A percentile compares a stretch with the other conserved stretches of the same genome.
phyloP scores from a whole-genome alignment of 129 eudicot genomes.

The Artemisia argyi region DNA sequence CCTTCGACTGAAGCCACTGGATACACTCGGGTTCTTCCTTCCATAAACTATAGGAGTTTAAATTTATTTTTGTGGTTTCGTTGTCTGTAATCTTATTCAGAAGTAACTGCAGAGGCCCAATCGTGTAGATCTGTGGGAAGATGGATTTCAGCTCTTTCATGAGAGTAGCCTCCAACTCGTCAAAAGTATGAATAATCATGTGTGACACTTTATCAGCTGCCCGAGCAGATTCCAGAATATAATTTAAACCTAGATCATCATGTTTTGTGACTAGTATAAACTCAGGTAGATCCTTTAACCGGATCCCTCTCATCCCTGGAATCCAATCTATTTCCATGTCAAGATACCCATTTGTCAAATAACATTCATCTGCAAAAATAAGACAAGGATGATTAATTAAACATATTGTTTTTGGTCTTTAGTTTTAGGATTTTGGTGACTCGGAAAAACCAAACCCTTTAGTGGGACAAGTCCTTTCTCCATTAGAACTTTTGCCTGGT shows the following conservation, averaged over 20 bases:
- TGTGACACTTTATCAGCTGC: conserved; percentile 22
- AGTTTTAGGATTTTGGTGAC: neutral
- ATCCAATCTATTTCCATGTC: conserved; percentile 26
- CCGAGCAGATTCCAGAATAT: neutral
- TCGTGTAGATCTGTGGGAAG: conserved; percentile 14
- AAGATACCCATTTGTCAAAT: conserved; percentile 21
- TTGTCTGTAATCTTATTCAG: neutral
- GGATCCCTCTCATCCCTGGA: conserved; percentile 27
- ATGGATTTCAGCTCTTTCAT: conserved; percentile 18
- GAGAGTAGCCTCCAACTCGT: conserved; percentile 15
- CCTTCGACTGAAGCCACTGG: conserved; percentile 50
- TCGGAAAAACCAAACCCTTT: conserved; percentile 17
- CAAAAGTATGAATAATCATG: conserved; percentile 22
- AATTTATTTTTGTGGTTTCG: conserved; percentile 4
- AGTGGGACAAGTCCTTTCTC: conserved; percentile 29
- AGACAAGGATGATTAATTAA: neutral
- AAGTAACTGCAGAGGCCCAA: conserved; percentile 24
- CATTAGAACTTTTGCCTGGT: conserved; percentile 19
- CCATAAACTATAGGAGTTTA: conserved; percentile 49
- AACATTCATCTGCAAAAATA: conserved; percentile 23
- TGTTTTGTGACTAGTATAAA: neutral
- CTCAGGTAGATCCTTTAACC: conserved; percentile 26
- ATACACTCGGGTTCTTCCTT: conserved; percentile 50
- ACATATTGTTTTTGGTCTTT: neutral
- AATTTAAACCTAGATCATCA: neutral